Base-by-base conservation (phyloP, 2,329 filamentous ascomycete genomes). In the Fusarium verrucosum region DNA sequence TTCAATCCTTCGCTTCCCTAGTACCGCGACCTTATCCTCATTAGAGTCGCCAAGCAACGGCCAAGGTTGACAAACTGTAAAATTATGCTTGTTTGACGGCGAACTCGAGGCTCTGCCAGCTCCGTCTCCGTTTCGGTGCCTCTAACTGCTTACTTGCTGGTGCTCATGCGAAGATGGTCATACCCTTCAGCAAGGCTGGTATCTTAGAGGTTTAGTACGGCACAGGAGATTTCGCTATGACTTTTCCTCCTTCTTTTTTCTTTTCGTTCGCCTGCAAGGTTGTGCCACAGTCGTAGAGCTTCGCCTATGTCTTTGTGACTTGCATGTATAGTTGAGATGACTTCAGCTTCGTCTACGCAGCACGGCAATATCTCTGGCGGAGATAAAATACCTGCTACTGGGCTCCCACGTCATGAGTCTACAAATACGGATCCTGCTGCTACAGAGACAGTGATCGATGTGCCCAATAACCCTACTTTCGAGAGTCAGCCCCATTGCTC, bases 81-180 rank as follows among this genome's bases (percentile, higher is more conserved):
- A 54, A 55, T 49, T 43, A 70, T 69, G 67, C 64, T 65, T 70
- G 63, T 59, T 62, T 56, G 26, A 45, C 36, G 22, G 37, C 22
- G 22, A 44, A 47, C 30, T 47, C 47, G 44, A 50, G 53, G 53
- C 53, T 64, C 55, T 53, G 44, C 50, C 59, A 43, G 35, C 46
- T 50, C 55, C 33, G 52, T 57, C 30, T 50, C 45, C 50, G 53
- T 25, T 40, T 46, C 35, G 30, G 26, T 35, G 11, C 41, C 35
- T 40, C 28, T 36, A 35, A 44, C 49, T 32, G 7, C n/a, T 47
- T 66, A n/a, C n/a, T 46, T 19, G 51, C 53, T 65, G 56, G n/a
- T 49, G 41, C 32, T 35, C 36, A 50, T 58, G 54, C 46, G 38
- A 54, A 36, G 45, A 53, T n/a, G 23, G 19, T 16, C 11, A 38